Conservation (phyloP, 768 basidiomycete genomes). For the Termitomyces titanicus region DNA sequence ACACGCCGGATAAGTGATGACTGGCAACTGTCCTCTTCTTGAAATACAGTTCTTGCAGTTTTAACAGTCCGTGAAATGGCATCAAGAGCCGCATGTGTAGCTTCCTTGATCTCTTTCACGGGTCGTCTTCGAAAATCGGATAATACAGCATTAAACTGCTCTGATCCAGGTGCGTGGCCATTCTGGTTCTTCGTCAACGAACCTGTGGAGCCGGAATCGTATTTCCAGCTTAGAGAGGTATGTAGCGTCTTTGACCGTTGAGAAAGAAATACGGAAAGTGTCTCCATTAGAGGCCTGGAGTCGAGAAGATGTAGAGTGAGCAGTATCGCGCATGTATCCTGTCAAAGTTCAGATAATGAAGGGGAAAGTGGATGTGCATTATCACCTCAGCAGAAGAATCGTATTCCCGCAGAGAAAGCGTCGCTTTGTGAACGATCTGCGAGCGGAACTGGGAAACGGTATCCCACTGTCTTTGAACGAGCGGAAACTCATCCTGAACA, state of each 20-base stretch:
- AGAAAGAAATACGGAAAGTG: slow-evolving; percentile 62
- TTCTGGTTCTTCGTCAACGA: slow-evolving; percentile 23
- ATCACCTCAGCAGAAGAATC: slow-evolving; percentile 50
- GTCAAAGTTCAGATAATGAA: slow-evolving; percentile 1
- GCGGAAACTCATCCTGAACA: slow-evolving; percentile 75
- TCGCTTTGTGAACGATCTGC: slow-evolving; percentile 89
- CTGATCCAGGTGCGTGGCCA: slow-evolving; percentile 27
- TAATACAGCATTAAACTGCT: slow-evolving; percentile 3
- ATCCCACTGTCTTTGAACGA: slow-evolving; percentile 94
- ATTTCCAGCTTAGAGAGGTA: slow-evolving; percentile 34
- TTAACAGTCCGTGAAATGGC: slow-evolving; percentile 56
- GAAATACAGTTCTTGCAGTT: slow-evolving; percentile 57
- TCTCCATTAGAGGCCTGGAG: slow-evolving; percentile 73
- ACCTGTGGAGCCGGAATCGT: slow-evolving; percentile 6
- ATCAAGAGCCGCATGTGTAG: slow-evolving; percentile 47
- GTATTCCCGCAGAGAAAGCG: slow-evolving; percentile 66
- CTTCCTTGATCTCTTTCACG: slow-evolving; percentile 52
- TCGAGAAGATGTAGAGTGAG: slow-evolving; percentile 88
- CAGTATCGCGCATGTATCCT: slow-evolving; percentile 77
- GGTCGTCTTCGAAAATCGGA: slow-evolving; percentile 27
- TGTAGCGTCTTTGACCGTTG: slow-evolving; percentile 67
- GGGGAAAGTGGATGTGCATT: not conserved
- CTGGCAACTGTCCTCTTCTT: slow-evolving; percentile 27
- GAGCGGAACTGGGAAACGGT: slow-evolving; percentile 79
- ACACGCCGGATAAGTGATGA: slow-evolving; percentile 52